Evolutionary conservation across 2,329 filamentous ascomycete species (phyloP).

Genomic region (Macroventuria anomochaeta): DNA sequence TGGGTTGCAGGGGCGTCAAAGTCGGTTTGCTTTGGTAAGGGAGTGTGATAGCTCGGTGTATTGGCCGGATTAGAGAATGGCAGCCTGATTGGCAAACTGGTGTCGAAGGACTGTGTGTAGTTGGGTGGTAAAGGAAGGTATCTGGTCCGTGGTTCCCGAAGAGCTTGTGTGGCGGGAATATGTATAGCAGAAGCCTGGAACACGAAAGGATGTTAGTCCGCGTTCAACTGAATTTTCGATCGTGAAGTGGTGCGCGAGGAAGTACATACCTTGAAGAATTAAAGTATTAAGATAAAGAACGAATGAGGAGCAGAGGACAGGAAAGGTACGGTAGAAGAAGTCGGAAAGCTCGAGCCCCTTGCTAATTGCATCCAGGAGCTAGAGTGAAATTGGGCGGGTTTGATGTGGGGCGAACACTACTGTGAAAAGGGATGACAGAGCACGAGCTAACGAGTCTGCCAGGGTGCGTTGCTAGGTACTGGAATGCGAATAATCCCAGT

Average conservation of each 20-base stretch:
- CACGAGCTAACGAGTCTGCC: constrained; percentile 63
- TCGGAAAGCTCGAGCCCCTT: constrained; percentile 46
- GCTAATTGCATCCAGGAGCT: constrained; percentile 54
- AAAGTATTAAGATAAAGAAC: constrained; percentile 55
- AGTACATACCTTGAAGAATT: constrained; percentile 56
- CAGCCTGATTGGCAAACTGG: constrained; percentile 54
- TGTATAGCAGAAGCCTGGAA: constrained; percentile 46
- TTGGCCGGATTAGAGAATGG: constrained; percentile 58
- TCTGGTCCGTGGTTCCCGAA: constrained; percentile 41
- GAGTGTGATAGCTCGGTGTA: constrained; percentile 52
- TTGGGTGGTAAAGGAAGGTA: constrained; percentile 57
- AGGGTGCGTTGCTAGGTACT: constrained; percentile 51
- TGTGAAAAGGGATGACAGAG: constrained; percentile 54
- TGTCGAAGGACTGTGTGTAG: constrained; percentile 64
- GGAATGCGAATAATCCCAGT: constrained; percentile 52
- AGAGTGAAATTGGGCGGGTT: constrained; percentile 47
- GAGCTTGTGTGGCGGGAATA: constrained; percentile 46
- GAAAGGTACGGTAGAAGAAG: constrained; percentile 43
- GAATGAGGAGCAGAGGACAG: constrained; percentile 44
- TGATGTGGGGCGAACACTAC: constrained; percentile 45
- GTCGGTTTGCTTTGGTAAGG: constrained; percentile 31
- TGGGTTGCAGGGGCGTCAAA: constrained; percentile 45
- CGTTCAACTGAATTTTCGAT: constrained; percentile 15
- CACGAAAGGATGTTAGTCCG: constrained; percentile 25
- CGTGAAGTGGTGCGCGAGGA: constrained; percentile 27